Base-by-base conservation (phyloP, 495 filamentous ascomycete species). In the Xylaria bambusicola region DNA sequence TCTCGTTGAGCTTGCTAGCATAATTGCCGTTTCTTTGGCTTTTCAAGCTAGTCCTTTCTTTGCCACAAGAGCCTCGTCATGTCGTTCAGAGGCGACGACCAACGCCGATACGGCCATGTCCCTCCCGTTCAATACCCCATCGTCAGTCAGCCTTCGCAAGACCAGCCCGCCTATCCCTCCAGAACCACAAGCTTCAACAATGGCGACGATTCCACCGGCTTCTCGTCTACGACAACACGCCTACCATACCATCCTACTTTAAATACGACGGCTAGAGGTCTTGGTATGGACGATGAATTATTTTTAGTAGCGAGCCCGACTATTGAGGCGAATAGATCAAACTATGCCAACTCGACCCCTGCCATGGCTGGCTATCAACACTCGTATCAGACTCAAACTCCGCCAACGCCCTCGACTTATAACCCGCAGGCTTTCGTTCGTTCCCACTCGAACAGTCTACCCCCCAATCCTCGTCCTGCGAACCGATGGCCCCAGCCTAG, bases 381-480 rank as follows among this genome's bases (percentile, higher is more conserved):
- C 18, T 82, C 86, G 53, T 87, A 88, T 58, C 84, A 87, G 54
- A 77, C 84, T 52, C 73, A 80, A 60, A 71, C 77, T 9, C 78
- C 82, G 31, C 76, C 81, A 29, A 77, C 75, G 17, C 86, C 84
- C 47, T 71, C 79, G 13, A 75, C 84, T 1, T 97, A 97, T 72
- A 95, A 96, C 63, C 92, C 93, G 1, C 90, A 92, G 71, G 77
- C 88, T 52, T 97, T 92, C 70, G 84, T 80, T 45, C 77, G 84
- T 8, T 81, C 88, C 3, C 82, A 89, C 45, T 83, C 87, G 18
- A 75, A 71, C 2, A 70, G 69, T n/a, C 60, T 77, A 29, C 80
- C 74, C 29, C 78, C 75, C 47, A 75, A 75, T 38, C 76, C 74
- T 44, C 68, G 71, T 40, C 72, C 75, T 1, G 50, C 71, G 20